Evolutionary conservation across 2,329 filamentous ascomycete genomes (phyloP), one percentile per base, ranked within the genome.

Genomic region (Cytospora paraplurivora): DNA sequence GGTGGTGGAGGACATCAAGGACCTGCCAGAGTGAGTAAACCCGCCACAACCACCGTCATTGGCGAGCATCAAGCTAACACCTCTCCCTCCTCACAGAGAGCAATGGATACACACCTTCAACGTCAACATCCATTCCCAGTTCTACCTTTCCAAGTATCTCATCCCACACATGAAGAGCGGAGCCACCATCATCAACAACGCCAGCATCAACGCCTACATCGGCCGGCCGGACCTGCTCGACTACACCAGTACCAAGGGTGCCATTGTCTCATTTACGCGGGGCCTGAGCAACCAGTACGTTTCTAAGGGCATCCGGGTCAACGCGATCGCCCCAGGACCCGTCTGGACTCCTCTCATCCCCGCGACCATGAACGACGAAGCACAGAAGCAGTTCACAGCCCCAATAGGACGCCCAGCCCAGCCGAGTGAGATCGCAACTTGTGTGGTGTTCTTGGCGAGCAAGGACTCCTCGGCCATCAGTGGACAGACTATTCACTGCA

Each of bases 61-160:
- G 15, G 33, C n/a, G 13, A 11, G 21, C 8, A 3, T 33, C 10
- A 13, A 15, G 38, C 27, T 63, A 13, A 60, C 32, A 32, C 8
- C n/a, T 17, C 13, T 38, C 13, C 35, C 12, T 12, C 17, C 19
- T 7, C 33, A 35, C 63, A 88, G 85, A 71, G 89, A 92, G 6
- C 91, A 95, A 77, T 95, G 90, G 91, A 70, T 88, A 58, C 81
- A 87, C 64, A 94, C 90, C 0, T 94, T 96, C 77, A 82, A 92
- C 75, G 91, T 87, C 55, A 96, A 95, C 77, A 93, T 95, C 71
- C 89, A 94, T 75, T 84, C 89, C 4, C 89, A 87, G 79, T 95
- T 93, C 81, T 94, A 88, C 78, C 80, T 94, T 41, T 83, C 90
- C 65, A 95, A 95, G 75, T 92, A 93, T 72, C 77, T 83, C 13